Base-by-base conservation (phyloP, 257 asterid species). In the Marsdenia floribunda region DNA sequence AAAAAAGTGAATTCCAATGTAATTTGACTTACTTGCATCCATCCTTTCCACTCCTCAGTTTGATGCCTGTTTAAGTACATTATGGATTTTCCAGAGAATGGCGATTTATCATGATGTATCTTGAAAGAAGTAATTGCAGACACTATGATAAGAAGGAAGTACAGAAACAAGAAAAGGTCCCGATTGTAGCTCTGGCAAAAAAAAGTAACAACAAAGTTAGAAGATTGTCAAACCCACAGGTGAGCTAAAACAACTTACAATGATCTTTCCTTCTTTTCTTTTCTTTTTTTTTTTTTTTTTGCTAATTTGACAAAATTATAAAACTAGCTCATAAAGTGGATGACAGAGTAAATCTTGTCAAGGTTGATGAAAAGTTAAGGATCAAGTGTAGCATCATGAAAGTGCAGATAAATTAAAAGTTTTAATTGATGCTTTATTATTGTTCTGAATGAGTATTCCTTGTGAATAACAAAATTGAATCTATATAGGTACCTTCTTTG, bases 21-120 rank as follows among this genome's bases (percentile, higher is more conserved):
- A 72, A 70, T 47, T 67, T 61, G 59, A 57, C 65, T 77, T 78
- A 93, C 97, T 95, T 93, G 97, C 98, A 93, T 93, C 98, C 96
- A 89, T 22, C 98, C 98, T 86, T 87, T 93, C 98, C 98, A 91
- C 80, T 93, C 98, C 85, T 93, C 97, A 64, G 98, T 93, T 83
- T 93, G 98, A 85, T 93, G 97, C 80, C 98, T 86, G 84, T 91
- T 93, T 68, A 93, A 83, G 77, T 93, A 93, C 95, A 93, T 87
- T 71, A 87, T 89, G 67, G 96, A 58, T 86, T 87, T 93, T 71
- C 96, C 97, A 8, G 96, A 87, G 77, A 91, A 74, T 16, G 93
- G 91, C 26, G 97, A 93, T 81, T 88, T 89, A 83, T 93, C 97
- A 81, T 83, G 87, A 65, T 91, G 96, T 79, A 91, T 87, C 91